phyloP scores from a whole-genome alignment of 345 rosid genomes.

The Stellera chamaejasme region DNA sequence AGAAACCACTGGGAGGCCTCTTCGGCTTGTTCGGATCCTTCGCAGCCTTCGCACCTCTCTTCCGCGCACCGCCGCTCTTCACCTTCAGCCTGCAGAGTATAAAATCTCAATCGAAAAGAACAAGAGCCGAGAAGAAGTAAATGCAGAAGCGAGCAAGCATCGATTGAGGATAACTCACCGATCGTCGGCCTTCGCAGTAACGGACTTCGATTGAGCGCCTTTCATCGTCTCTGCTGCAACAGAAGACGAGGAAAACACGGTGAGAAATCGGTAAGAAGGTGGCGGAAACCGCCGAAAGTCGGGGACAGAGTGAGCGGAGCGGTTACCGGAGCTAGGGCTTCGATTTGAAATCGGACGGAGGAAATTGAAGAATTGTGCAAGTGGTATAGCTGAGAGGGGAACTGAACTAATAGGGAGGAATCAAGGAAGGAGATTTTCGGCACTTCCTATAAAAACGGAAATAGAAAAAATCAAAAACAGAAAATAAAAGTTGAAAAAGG shows the following conservation, averaged over 20 bases:
- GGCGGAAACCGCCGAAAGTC: slow-evolving; percentile 9
- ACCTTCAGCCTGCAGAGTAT: slow-evolving; percentile 40
- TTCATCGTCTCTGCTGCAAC: slow-evolving; percentile 56
- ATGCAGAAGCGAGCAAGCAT: neutral
- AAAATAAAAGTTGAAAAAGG: slow-evolving; percentile 6
- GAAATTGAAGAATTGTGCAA: neutral
- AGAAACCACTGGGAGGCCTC: slow-evolving; percentile 82
- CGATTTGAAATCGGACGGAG: slow-evolving; percentile 14
- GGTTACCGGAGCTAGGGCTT: slow-evolving; percentile 32
- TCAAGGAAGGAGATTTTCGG: slow-evolving; percentile 15
- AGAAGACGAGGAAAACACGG: neutral
- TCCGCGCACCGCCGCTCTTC: slow-evolving; percentile 20
- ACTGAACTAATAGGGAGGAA: neutral
- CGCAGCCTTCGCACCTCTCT: slow-evolving; percentile 47
- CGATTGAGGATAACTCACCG: slow-evolving; percentile 23
- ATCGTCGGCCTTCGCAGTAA: slow-evolving; percentile 21
- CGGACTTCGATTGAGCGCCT: slow-evolving; percentile 44
- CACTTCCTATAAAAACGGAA: neutral
- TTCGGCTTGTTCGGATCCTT: slow-evolving; percentile 92
- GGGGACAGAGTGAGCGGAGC: slow-evolving; percentile 20
- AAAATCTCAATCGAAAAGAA: neutral
- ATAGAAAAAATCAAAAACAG: neutral
- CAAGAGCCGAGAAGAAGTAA: neutral
- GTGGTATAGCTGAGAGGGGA: slow-evolving; percentile 8
- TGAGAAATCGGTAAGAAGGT: neutral